A percentile compares a stretch with the other conserved stretches of the same genome.
Evolutionary conservation across 148 eudicot genomes (phyloP).

Genomic region (Diospyros kaki): DNA sequence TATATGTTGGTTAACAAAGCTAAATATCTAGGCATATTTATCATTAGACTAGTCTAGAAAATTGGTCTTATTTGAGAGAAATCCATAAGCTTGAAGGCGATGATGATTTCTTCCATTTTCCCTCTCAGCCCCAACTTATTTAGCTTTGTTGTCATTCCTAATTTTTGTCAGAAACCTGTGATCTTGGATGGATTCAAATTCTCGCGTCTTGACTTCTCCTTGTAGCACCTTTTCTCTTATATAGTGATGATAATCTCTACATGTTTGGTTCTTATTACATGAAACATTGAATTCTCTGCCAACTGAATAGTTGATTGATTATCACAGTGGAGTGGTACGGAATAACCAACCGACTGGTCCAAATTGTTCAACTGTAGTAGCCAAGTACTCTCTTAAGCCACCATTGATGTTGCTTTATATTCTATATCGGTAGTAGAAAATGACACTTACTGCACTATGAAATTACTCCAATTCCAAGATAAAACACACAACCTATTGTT

Average conservation of each 20-base stretch:
- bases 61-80: too few relatives aligned
- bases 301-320: too few relatives aligned
- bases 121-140: not conserved
- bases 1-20: too few relatives aligned
- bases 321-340: too few relatives aligned
- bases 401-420: constrained; percentile 17
- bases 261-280: too few relatives aligned
- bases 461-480: constrained; percentile 7
- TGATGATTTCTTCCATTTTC: not conserved
- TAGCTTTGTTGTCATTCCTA: not conserved
- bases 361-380: constrained; percentile 7
- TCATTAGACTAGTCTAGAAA: too few relatives aligned
- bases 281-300: too few relatives aligned
- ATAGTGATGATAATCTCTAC: too few relatives aligned
- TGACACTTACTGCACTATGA: constrained; percentile 20
- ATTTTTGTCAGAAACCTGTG: not conserved
- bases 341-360: not conserved
- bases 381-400: constrained; percentile 14
- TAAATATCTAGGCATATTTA: too few relatives aligned
- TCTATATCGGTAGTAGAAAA: constrained; percentile 14
- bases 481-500: constrained; percentile 13
- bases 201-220: constrained; percentile 9
- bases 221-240: not conserved
- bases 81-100: too few relatives aligned
- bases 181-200: not conserved